A percentile compares a stretch with the other conserved stretches of the same genome.
phyloP scores from a whole-genome alignment of 768 basidiomycete species.

The Leucocoprinus birnbaumii region DNA sequence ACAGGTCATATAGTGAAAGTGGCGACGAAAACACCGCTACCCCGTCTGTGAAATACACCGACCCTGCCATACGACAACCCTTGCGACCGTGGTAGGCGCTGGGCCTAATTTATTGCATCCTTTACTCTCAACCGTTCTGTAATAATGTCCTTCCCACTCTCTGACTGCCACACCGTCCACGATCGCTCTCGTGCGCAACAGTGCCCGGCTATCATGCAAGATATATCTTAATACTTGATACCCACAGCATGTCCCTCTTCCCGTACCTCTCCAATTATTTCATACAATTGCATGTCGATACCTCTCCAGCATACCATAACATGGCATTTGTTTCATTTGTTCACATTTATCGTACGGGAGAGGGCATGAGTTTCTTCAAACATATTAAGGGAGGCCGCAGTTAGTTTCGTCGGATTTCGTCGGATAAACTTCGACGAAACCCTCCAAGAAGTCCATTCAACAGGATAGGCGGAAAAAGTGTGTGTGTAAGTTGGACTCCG shows the following conservation, averaged over 20 bases:
- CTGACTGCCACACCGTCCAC: too few species aligned
- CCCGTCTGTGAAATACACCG: slow-evolving; percentile 1
- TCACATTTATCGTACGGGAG: too few species aligned
- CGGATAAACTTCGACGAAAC: slow-evolving; percentile 5
- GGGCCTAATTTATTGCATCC: background rate
- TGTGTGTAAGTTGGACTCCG: too few species aligned
- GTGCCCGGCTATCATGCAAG: background rate
- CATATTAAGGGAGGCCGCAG: too few species aligned
- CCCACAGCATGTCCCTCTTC: background rate
- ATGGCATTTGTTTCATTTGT: background rate
- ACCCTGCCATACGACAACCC: background rate
- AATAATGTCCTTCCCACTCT: background rate
- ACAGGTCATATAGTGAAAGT: slow-evolving; percentile 1
- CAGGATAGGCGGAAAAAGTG: too few species aligned
- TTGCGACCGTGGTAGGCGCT: slow-evolving; percentile 8
- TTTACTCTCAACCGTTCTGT: background rate
- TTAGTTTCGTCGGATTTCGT: too few species aligned
- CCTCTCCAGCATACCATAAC: slow-evolving; percentile 9
- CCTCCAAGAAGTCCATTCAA: background rate
- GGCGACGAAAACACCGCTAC: background rate
- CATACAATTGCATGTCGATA: slow-evolving; percentile 11
- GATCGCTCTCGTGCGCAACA: background rate
- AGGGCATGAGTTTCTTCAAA: too few species aligned
- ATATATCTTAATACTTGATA: slow-evolving; percentile 9
- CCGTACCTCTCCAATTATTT: background rate